Base-by-base conservation (phyloP, 1,284 basidiomycete species). In the Inonotus hispidus region DNA sequence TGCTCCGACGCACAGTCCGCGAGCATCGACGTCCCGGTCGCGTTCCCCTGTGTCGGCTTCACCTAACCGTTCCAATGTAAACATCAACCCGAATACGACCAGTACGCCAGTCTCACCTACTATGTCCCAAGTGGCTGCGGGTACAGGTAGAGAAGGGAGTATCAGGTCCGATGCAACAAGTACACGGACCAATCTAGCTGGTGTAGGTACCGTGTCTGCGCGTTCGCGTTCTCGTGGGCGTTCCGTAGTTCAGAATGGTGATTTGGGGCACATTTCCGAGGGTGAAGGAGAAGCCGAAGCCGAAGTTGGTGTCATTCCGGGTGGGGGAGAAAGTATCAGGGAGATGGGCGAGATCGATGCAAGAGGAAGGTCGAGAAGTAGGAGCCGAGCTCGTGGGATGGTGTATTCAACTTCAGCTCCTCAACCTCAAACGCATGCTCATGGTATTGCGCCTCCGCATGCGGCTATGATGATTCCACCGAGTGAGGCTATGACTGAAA, bases 321-420 rank as follows among this genome's bases (percentile, higher is more conserved):
- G 32, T 4, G 32, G 14, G 21, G 41, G 14, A 14, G 41, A 45
- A 16, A 14, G 13, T 13, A 21, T 45, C 16, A 45, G 41, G 41
- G 32, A 32, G 4, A 32, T 32, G 32, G 8, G 41, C 14, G 41
- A 3, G 41, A 21, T 21, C 10, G 32, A 13, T 19, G 56, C 27
- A 58, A 38, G 19, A 27, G 19, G 14, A 21, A 27, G 29, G n/a
- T n/a, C 14, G 57, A 29, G 45, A 59, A 23, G 27, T 7, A 39
- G 27, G 38, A 62, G 56, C 25, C 60, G 60, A 29, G 59, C 54
- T 27, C 41, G 53, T n/a, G 59, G 59, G 25, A 61, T 61, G 54
- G 45, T 45, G 11, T 61, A 46, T 21, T 61, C 59, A 21, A 14
- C 59, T 14, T 54, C 50, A 5, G 53, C 53, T 21, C 59, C 59